Base-by-base conservation (phyloP, 257 asterid species). In the Solanum lycopersicoides region DNA sequence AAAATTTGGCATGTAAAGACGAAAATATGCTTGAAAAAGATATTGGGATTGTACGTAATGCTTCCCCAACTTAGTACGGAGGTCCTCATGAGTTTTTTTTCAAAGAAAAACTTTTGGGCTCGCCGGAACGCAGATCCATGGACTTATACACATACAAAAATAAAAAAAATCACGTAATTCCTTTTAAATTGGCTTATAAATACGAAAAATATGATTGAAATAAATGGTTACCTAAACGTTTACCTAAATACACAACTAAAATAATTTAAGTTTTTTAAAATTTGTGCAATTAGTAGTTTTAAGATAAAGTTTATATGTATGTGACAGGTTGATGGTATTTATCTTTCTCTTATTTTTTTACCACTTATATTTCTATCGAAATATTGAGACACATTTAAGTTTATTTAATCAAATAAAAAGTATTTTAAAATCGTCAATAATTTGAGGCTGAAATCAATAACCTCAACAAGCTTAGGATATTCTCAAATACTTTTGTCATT, bases 121-220 rank as follows among this genome's bases (percentile, higher is more conserved):
- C 4, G 6, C 4, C 4, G 10, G 18, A 4, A 2, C 0, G 11
- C 4, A 53, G n/a, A 53, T 53, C 2, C n/a, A 6, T 53, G 11
- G 0, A 53, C 63, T 53, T 16, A 53, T 16, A 53, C 23, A 53
- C 0, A 53, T 0, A 16, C 16, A 50, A 28, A 16, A 53, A 53
- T 4, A 2, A 16, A 53, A 0, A 53, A 53, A 16, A 0, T 6
- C 10, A 1, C 18, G 4, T 16, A 53, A 6, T 53, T 53, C 23
- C n/a, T 16, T 16, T 16, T 53, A 53, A 53, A 9, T 53, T 16
- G 63, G 18, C 63, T 6, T 53, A 53, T 16, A 6, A 6, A 53
- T 53, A 4, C 0, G n/a, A 0, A 53, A 53, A 53, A 6, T 53
- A 53, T 53, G 10, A 10, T 9, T 53, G 56, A 6, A 53, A 16